These are phyloP conservation scores for Cyberlindnera maclurae DNA, from an alignment of 805 yeast genomes.

Conservation along the genomic window DNA sequence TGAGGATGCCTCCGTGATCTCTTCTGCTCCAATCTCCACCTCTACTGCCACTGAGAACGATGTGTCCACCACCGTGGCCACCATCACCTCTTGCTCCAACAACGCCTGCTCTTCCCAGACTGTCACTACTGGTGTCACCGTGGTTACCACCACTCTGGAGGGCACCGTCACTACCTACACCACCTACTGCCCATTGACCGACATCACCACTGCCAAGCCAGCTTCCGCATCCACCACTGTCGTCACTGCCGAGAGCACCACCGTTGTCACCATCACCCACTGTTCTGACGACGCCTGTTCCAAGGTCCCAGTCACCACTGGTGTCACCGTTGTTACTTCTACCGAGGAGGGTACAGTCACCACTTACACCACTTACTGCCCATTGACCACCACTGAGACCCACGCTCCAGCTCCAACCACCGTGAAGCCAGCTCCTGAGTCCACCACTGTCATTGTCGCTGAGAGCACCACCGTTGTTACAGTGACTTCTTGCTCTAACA, in stretches of 20 bases:
- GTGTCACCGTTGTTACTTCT: slow-evolving; percentile 23
- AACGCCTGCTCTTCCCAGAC: background rate
- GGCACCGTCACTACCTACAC: slow-evolving; percentile 31
- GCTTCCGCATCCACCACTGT: slow-evolving; percentile 20
- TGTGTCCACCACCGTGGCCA: slow-evolving; percentile 7
- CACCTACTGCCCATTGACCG: slow-evolving; percentile 16
- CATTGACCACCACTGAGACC: slow-evolving; percentile 15
- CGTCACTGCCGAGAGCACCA: slow-evolving; percentile 17
- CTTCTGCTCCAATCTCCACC: slow-evolving; percentile 9
- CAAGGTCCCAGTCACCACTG: slow-evolving; percentile 19
- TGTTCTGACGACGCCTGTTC: slow-evolving; percentile 10
- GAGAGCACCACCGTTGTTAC: slow-evolving; percentile 7
- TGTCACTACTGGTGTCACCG: slow-evolving; percentile 13
- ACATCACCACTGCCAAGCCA: background rate
- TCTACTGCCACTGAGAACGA: slow-evolving; percentile 16
- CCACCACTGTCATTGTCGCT: slow-evolving; percentile 21
- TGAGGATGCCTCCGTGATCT: slow-evolving; percentile 6
- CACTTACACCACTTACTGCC: slow-evolving; percentile 19
- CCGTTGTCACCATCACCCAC: slow-evolving; percentile 6
- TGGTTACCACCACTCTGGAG: slow-evolving; percentile 13
- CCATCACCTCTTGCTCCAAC: slow-evolving; percentile 11
- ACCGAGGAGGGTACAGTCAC: slow-evolving; percentile 22
- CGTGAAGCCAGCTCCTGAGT: slow-evolving; percentile 18
- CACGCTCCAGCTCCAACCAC: no score
- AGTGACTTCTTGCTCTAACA: slow-evolving; percentile 8